Percentiles rank a stretch among this genome's conserved stretches.
Evolutionary conservation across 2,329 filamentous ascomycete species (phyloP).

Genomic region (Setomelanomma holmii): DNA sequence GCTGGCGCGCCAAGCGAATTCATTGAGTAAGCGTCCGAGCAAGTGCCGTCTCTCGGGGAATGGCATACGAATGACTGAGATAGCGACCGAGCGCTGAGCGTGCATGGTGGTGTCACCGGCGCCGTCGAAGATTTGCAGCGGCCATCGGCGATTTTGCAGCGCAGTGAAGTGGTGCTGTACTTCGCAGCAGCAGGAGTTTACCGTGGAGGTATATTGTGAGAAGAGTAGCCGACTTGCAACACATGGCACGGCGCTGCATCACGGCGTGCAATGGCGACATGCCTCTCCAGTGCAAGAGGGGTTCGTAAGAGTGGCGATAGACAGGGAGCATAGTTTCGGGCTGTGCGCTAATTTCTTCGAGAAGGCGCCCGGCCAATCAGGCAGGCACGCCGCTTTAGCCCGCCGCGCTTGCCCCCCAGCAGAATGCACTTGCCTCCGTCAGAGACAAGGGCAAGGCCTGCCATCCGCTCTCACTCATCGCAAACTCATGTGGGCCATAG

Average conservation of each 20-base stretch:
- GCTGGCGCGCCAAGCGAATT: conserved; percentile 14
- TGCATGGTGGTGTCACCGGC: conserved; percentile 8
- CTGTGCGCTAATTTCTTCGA: conserved; percentile 28
- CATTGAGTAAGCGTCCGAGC: conserved; percentile 13
- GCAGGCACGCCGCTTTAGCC: conserved; percentile 20
- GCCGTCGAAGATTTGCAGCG: neutral
- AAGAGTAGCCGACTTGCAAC: too few relatives aligned
- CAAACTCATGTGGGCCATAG: conserved; percentile 21
- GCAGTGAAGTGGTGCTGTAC: too few relatives aligned
- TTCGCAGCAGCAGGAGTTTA: too few relatives aligned
- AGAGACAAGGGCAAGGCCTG: conserved; percentile 14
- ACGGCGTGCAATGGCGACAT: neutral
- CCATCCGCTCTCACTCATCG: conserved; percentile 14
- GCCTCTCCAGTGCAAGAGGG: neutral
- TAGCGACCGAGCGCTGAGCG: conserved; percentile 4
- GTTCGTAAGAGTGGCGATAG: neutral
- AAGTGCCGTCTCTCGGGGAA: conserved; percentile 19
- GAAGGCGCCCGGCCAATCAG: conserved; percentile 18
- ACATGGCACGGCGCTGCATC: neutral
- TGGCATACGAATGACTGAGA: conserved; percentile 15
- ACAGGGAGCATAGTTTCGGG: conserved; percentile 8
- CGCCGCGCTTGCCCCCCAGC: conserved; percentile 2
- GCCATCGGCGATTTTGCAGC: neutral
- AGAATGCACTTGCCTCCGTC: conserved; percentile 5
- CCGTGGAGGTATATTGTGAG: too few relatives aligned